Conservation (phyloP, 2,329 filamentous ascomycete species). For the Drechslera avenae region DNA sequence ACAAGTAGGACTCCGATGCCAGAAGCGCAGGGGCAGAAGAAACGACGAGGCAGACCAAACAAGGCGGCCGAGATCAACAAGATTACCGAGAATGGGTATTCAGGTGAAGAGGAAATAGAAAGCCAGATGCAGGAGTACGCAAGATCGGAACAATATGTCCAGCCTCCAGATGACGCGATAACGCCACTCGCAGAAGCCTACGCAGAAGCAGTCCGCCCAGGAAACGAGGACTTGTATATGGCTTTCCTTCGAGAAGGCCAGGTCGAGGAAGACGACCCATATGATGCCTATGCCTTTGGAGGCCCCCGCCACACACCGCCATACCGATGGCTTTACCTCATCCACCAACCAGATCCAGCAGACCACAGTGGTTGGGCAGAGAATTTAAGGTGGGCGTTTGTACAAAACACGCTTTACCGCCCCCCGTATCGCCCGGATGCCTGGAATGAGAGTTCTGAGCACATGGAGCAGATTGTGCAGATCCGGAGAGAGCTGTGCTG, state of each 20-base stretch:
- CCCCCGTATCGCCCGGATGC: slow-evolving; percentile 9
- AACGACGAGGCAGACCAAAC: not conserved
- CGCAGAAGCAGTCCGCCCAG: not conserved
- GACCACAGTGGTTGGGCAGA: slow-evolving; percentile 34
- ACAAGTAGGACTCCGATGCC: not conserved
- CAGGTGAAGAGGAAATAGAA: not conserved
- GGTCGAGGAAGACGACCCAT: slow-evolving; percentile 11
- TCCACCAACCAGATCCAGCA: slow-evolving; percentile 13
- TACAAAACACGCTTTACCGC: slow-evolving; percentile 21
- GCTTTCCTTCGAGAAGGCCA: slow-evolving; percentile 8
- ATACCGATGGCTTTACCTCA: slow-evolving; percentile 24
- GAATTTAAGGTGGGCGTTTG: slow-evolving; percentile 30
- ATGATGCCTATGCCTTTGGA: slow-evolving; percentile 24
- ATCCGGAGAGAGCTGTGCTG: slow-evolving; percentile 22
- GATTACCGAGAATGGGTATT: not conserved
- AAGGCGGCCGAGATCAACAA: not conserved
- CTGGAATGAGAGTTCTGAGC: slow-evolving; percentile 34
- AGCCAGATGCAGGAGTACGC: not conserved
- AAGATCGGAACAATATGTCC: slow-evolving; percentile 10
- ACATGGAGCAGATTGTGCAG: slow-evolving; percentile 29
- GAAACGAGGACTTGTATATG: not conserved
- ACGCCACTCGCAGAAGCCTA: not conserved
- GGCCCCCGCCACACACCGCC: slow-evolving; percentile 24
- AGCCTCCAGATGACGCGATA: not conserved
- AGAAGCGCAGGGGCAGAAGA: not conserved